Evolutionary conservation across 345 rosid species (phyloP).

Genomic region (Gossypioides kirkii): DNA sequence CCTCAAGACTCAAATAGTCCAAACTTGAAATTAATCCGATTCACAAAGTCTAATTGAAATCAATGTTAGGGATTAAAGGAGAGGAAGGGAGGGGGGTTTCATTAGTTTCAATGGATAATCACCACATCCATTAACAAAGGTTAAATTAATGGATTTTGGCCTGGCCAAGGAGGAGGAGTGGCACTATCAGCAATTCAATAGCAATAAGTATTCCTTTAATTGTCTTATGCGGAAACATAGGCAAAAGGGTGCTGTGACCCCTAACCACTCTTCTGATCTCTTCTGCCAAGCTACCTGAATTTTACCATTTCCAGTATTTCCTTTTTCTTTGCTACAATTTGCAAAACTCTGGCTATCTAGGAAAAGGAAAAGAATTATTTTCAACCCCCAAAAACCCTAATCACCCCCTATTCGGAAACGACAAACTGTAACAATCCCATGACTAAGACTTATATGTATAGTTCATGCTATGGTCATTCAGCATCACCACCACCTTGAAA

Average conservation of each 20-base stretch:
- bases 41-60: not conserved
- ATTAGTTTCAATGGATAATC: not conserved
- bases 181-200: constrained; percentile 9
- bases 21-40: not conserved
- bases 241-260: constrained; percentile 20
- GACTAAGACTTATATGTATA: not conserved
- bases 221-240: constrained; percentile 19
- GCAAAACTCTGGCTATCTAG: constrained; percentile 9
- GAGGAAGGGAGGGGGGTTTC: not conserved
- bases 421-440: constrained; percentile 35
- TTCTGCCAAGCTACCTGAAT: constrained; percentile 22
- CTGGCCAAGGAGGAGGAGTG: not conserved
- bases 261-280: constrained; percentile 19
- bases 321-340: constrained; percentile 9
- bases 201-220: not conserved
- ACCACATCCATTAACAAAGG: not conserved
- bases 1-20: too few species aligned
- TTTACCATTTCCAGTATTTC: not conserved
- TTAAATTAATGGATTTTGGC: too few species aligned
- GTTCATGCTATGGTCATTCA: constrained; percentile 1
- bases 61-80: not conserved
- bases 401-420: constrained; percentile 27
- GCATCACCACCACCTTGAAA: constrained; percentile 10
- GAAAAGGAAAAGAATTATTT: not conserved
- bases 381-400: constrained; percentile 1